Evolutionary conservation across 495 filamentous ascomycete genomes (phyloP).

Genomic region (Penicillium fimorum): DNA sequence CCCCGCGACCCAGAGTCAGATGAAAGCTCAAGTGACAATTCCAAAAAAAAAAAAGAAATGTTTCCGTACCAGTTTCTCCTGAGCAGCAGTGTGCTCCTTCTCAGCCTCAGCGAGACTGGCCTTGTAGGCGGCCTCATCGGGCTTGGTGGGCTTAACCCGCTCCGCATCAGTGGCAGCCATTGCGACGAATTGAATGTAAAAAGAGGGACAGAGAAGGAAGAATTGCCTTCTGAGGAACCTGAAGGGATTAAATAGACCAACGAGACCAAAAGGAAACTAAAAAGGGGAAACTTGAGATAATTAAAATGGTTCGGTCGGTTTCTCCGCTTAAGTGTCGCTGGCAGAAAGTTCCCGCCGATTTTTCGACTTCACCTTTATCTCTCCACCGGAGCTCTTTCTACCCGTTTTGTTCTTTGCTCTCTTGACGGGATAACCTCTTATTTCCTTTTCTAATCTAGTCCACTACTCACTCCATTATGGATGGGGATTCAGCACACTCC

Average conservation of each 20-base stretch:
- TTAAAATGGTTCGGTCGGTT: conserved; percentile 33
- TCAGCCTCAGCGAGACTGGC: conserved; percentile 70
- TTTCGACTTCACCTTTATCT: conserved; percentile 29
- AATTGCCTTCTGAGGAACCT: conserved; percentile 4
- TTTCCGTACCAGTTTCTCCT: conserved; percentile 70
- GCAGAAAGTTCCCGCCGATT: conserved; percentile 39
- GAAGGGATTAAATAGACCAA: conserved; percentile 17
- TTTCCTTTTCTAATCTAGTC: background rate
- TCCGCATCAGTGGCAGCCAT: conserved; percentile 47
- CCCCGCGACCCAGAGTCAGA: conserved; percentile 1
- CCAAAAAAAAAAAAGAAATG: background rate
- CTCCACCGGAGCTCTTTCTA: conserved; percentile 7
- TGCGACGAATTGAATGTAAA: conserved; percentile 22
- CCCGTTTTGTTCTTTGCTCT: conserved; percentile 9
- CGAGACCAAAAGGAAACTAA: conserved; percentile 21
- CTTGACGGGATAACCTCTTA: background rate
- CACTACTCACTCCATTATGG: conserved; percentile 37
- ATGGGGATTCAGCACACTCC: conserved; percentile 51
- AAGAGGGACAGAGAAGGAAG: conserved; percentile 12
- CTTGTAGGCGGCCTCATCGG: conserved; percentile 56
- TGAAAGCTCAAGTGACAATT: background rate
- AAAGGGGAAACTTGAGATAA: conserved; percentile 29
- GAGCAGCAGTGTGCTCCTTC: conserved; percentile 72
- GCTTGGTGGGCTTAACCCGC: conserved; percentile 54
- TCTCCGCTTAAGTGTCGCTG: conserved; percentile 31